Evolutionary conservation across 2,329 filamentous ascomycete genomes (phyloP), one percentile per base, ranked within the genome.

Genomic region (Tolypocladium tropicale): DNA sequence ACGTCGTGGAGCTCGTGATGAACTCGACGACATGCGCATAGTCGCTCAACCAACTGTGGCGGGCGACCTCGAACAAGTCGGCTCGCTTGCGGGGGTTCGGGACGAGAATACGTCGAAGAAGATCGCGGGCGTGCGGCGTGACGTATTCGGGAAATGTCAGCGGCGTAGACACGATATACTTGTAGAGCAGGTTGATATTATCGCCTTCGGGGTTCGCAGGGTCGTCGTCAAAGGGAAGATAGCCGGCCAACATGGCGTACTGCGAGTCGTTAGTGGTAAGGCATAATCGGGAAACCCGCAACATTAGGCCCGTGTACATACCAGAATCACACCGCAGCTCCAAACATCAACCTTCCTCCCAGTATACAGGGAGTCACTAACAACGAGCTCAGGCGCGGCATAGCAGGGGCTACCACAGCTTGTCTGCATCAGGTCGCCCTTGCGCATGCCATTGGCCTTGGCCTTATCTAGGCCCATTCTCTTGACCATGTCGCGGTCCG

Each of bases 81-180:
- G 94, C 94, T 68, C 94, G 85, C 74, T 95, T 95, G 61, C 94
- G 83, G 53, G 94, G 94, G 70, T 97, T 94, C 6, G 94, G 93
- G 0, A 99, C 94, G 48, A 99, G 80, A 58, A 99, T 99, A 54
- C 94, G 85, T 58, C 94, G 86, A 51, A 99, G 78, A 0, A 99
- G 81, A 71, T 99, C 94, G 65, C 94, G 83, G 25, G 94, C 93
- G 71, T 99, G 94, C 9, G 94, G 94, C 9, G 94, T 96, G 63
- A 99, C 94, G 69, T 97, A 97, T 84, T 99, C 94, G 59, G 94
- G 94, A 70, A 99, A 99, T 4, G 93, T 97, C 46, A 99, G 82
- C 37, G 93, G 92, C 1, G 94, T 99, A 55, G 90, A 95, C 58
- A 96, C 93, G 64, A 99, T 99, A 74, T 99, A 99, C 76, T 97